Conservation (phyloP, 345 rosid genomes). For the Lepidium didymum region DNA sequence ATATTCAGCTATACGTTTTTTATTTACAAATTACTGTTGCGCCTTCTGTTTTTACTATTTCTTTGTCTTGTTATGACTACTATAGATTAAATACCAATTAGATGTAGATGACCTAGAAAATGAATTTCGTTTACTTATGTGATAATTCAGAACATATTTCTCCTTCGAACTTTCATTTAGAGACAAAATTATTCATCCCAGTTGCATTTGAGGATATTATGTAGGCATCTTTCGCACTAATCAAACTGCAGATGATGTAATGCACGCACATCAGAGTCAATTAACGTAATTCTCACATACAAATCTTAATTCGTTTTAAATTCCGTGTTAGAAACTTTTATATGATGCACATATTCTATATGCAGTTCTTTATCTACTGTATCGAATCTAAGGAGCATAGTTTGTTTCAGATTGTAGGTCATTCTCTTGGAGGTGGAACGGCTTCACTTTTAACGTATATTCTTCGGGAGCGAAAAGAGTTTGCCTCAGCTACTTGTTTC, state of each 20-base stretch:
- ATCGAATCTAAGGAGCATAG: background rate
- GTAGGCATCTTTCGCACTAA: background rate
- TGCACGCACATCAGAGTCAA: background rate
- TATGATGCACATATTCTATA: background rate
- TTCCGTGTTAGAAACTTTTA: background rate
- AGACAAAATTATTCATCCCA: background rate
- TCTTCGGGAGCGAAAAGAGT: constrained; percentile 79
- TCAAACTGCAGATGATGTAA: background rate
- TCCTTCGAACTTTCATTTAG: background rate
- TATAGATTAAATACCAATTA: background rate
- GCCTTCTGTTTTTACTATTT: background rate
- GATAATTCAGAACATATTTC: background rate
- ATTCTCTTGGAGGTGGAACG: constrained; percentile 98
- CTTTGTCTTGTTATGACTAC: background rate
- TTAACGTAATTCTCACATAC: background rate
- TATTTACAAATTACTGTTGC: background rate
- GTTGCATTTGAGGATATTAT: background rate
- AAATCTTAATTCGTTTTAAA: background rate
- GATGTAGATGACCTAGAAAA: background rate
- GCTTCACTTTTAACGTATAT: constrained; percentile 89
- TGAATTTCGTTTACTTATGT: background rate
- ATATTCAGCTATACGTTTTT: background rate
- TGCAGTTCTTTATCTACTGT: background rate
- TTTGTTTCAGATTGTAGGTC: constrained; percentile 78
- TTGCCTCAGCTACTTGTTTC: constrained; percentile 71